These are phyloP conservation scores for Berkeleyomyces basicola DNA, from an alignment of 2,329 filamentous ascomycete species.

Conservation along the genomic window DNA sequence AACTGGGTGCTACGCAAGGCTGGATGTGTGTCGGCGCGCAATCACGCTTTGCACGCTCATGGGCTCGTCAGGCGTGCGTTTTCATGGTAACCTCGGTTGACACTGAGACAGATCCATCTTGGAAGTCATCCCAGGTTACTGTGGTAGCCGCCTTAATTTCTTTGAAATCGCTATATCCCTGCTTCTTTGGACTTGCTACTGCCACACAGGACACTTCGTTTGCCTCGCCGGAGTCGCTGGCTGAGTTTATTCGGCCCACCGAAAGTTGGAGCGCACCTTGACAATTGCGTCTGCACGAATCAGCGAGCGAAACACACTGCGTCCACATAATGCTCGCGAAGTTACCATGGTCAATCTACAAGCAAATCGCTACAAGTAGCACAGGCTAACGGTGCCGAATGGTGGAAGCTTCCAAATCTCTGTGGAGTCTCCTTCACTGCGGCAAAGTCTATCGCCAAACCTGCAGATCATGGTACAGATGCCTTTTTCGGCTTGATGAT, in stretches of 20 bases:
- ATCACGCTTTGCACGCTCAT: conserved; percentile 34
- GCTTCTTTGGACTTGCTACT: conserved; percentile 32
- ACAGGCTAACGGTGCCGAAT: conserved; percentile 26
- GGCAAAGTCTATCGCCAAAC: conserved; percentile 31
- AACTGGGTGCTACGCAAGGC: conserved; percentile 35
- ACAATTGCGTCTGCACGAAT: conserved; percentile 28
- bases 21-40: conserved; percentile 36
- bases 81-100: conserved; percentile 24
- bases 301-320: conserved; percentile 27
- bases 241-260: conserved; percentile 21
- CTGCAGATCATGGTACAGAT: conserved; percentile 30
- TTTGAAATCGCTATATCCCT: conserved; percentile 35
- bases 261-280: conserved; percentile 31
- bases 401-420: conserved; percentile 29
- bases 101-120: conserved; percentile 20
- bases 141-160: conserved; percentile 34
- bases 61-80: conserved; percentile 25
- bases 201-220: conserved; percentile 27
- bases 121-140: conserved; percentile 19
- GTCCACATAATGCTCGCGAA: conserved; percentile 21
- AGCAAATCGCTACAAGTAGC: conserved; percentile 30
- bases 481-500: conserved; percentile 33
- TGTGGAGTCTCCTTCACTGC: conserved; percentile 23
- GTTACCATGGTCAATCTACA: conserved; percentile 28
- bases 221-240: conserved; percentile 18